Percentiles rank a stretch among this genome's conserved stretches.
These are phyloP conservation scores for Zygoascus biomembranicola DNA, from an alignment of 805 yeast species.

Conservation along the genomic window DNA sequence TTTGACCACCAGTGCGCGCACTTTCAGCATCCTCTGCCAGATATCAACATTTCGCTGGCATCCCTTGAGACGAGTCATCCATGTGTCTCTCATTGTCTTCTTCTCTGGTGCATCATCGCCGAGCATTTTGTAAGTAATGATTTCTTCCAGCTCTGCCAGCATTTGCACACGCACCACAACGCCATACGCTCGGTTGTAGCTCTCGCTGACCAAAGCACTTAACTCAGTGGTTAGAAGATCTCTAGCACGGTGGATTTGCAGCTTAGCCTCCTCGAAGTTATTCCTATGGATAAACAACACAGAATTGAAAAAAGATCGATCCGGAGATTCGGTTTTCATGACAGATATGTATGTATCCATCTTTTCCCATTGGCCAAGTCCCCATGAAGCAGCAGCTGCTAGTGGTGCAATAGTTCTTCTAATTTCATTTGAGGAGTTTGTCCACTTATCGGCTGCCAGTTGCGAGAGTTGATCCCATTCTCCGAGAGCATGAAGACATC, in stretches of 20 bases:
- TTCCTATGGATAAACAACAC: conserved; percentile 78
- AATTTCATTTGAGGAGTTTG: conserved; percentile 57
- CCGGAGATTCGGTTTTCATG: conserved; percentile 89
- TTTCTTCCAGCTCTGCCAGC: conserved; percentile 94
- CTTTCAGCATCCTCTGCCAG: conserved; percentile 96
- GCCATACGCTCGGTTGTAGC: conserved; percentile 93
- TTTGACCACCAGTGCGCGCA: conserved; percentile 82
- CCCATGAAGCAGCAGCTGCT: conserved; percentile 99
- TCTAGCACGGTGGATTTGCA: conserved; percentile 75
- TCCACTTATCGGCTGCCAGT: conserved; percentile 83
- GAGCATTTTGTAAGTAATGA: conserved; percentile 75
- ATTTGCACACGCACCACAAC: conserved; percentile 96
- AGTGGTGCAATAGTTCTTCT: conserved; percentile 85
- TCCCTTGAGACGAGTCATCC: conserved; percentile 88
- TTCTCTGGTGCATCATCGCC: conserved; percentile 80
- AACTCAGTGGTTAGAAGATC: conserved; percentile 87
- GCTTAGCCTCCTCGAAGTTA: conserved; percentile 72
- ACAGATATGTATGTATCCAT: conserved; percentile 87
- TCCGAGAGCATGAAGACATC: conserved; percentile 96
- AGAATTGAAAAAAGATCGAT: conserved; percentile 90
- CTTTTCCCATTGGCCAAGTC: conserved; percentile 91
- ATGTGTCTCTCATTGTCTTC: conserved; percentile 72
- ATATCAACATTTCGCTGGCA: conserved; percentile 96
- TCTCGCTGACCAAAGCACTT: conserved; percentile 89
- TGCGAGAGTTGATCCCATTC: conserved; percentile 93